Conservation (phyloP, 495 filamentous ascomycete species). For the Chaetomium fimeti region DNA sequence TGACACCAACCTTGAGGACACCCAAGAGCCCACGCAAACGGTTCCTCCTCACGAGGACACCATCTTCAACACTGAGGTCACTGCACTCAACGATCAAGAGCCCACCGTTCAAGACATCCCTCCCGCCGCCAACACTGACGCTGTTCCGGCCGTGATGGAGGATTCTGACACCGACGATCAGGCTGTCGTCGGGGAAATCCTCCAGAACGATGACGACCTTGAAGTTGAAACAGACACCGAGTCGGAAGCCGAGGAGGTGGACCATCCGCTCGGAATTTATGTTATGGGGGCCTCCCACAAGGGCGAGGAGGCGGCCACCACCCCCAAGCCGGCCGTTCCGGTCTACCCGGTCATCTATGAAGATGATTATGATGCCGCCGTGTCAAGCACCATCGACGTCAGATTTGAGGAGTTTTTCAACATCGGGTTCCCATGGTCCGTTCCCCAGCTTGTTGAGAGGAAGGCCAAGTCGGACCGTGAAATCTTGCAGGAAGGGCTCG, state of each 20-base stretch:
- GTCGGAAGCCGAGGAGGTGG: background rate
- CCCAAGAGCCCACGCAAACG: background rate
- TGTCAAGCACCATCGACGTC: background rate
- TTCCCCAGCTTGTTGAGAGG: conserved; percentile 8
- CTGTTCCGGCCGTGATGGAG: background rate
- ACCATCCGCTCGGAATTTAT: background rate
- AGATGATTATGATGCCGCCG: conserved; percentile 21
- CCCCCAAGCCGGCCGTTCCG: background rate
- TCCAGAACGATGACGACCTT: background rate
- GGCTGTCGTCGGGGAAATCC: background rate
- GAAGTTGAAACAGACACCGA: background rate
- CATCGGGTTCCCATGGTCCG: conserved; percentile 2
- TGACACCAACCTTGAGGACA: background rate
- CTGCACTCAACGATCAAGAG: background rate
- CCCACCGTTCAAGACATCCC: background rate
- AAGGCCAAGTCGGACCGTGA: background rate
- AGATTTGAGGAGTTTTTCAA: conserved; percentile 3
- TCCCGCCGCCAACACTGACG: background rate
- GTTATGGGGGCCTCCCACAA: background rate
- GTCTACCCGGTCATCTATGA: conserved; percentile 11
- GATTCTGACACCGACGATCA: background rate
- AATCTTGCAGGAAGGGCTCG: background rate
- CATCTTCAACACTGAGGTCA: background rate
- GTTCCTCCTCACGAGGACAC: background rate
- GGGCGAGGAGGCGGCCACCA: background rate